Base-by-base conservation (phyloP, 495 filamentous ascomycete species). In the Penicillium salamii region DNA sequence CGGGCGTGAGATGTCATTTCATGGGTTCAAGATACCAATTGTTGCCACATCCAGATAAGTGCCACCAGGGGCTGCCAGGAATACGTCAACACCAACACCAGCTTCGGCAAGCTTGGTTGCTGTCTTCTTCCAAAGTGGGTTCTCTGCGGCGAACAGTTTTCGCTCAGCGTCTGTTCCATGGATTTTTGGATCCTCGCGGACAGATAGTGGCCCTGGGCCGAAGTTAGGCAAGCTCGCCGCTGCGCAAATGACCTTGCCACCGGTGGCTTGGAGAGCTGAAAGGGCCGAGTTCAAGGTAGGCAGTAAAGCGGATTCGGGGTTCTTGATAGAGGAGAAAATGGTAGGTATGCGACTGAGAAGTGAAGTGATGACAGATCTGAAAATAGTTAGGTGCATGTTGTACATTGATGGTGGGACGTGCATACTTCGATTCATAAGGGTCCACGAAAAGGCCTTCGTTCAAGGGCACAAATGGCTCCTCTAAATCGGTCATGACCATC, bases 401-500 rank as follows among this genome's bases (percentile, higher is more conserved):
- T 11, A 53, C 32, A 34, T 38, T 15, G 8, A 32, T 20, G 13
- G 23, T 14, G 42, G 32, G 41, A 4, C 2, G 14, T 6, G 57
- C 76, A 39, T 74, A 85, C 82, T 87, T 91, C 19, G 91, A 93
- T 65, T 96, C 88, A 59, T 95, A 88, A 8, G 95, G 91, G 65
- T 99, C 93, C 3, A 96, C 92, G 67, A 99, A 97, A 3, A 97
- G 74, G 8, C 91, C 91, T 40, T 96, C 87, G 54, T 87, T 89
- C 13, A 97, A 73, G 36, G 95, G 93, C 7, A 97, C 86, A 64
- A 99, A 99, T 0, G 93, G 92, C 55, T 99, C 93, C 55, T 99
- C 90, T 46, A 99, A 80, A 62, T 99, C 93, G 8, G 93, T 88
- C 90, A 97, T 96, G 14, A 97, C 91, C 75, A 97, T 83, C 92